These are phyloP conservation scores for Panicum miliaceum DNA, from an alignment of 176 grass and related monocot species.

Conservation along the genomic window DNA sequence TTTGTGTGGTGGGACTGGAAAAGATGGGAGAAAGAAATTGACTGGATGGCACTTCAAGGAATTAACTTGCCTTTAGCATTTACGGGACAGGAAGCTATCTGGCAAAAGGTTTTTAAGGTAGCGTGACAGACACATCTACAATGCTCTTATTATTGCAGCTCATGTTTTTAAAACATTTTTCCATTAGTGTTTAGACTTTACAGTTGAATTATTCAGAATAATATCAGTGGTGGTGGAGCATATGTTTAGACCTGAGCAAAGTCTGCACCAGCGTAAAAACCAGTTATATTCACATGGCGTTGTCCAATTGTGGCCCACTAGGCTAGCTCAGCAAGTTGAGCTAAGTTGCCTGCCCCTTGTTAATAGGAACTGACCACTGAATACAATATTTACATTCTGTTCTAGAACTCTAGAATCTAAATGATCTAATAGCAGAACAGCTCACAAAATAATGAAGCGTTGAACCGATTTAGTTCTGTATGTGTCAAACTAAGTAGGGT, in stretches of 20 bases:
- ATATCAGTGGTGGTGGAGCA: background rate
- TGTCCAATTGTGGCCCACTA: background rate
- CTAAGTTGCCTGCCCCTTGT: background rate
- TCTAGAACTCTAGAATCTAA: background rate
- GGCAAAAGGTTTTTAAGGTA: slow-evolving; percentile 97
- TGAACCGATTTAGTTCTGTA: background rate
- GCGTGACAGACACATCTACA: slow-evolving; percentile 5
- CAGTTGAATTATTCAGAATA: slow-evolving; percentile 4
- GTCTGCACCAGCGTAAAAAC: background rate
- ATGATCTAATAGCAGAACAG: background rate
- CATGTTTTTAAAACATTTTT: slow-evolving; percentile 8
- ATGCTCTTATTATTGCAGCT: background rate
- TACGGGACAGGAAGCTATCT: slow-evolving; percentile 87
- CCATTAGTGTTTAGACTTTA: background rate
- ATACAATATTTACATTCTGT: background rate
- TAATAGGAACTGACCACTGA: background rate
- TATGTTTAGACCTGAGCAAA: slow-evolving; percentile 10
- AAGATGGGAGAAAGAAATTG: slow-evolving; percentile 99
- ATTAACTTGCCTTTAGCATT: slow-evolving; percentile 98
- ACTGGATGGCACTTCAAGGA: slow-evolving; percentile 99
- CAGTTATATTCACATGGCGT: background rate
- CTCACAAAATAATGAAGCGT: background rate
- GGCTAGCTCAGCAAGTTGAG: background rate
- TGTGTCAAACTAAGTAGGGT: slow-evolving; percentile 19
- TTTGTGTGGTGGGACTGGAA: slow-evolving; percentile 96